Base-by-base conservation (phyloP, 2,329 filamentous ascomycete species). In the Ceratocystis papillata region DNA sequence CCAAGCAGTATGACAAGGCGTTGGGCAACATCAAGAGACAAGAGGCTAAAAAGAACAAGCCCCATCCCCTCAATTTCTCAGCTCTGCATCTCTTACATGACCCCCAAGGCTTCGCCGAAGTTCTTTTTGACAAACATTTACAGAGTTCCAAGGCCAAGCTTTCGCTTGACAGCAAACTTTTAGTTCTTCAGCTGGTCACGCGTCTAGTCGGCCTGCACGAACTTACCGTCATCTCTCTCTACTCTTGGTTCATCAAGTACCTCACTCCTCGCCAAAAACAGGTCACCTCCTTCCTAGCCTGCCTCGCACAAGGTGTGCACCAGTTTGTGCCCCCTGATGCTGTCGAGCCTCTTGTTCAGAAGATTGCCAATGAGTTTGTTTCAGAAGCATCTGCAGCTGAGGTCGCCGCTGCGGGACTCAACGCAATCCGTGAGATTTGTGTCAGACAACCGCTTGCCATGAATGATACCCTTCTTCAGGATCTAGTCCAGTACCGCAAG, bases 321-420 rank as follows among this genome's bases (percentile, higher is more conserved):
- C 88, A 87, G 69, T 81, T 96, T 46, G 92, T 99, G 0, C 94
- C 94, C 0, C 93, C 93, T 0, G 94, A 99, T 79, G 88, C 87
- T 0, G 80, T 99, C 10, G 92, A 97, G 74, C 93, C 94, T 0
- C 78, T 97, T 3, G 80, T 99, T 1, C 87, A 90, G 74, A 97
- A 96, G 78, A 97, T 99, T 71, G 93, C 94, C 41, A 96, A 97
- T 73, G 94, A 99, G 74, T 99, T 99, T 73, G 93, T 99, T 1
- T 96, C 91, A 0, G 94, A 99, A 77, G 94, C 90, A 1, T 86
- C 92, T 0, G 92, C 94, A 0, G 83, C 89, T 2, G 92, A 97
- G 75, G 93, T 99, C 37, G 90, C 90, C 0, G 87, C 92, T 3
- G 93, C 94, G 3, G 94, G 93, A 72, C 80, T 99, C 65, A 96